Conservation (phyloP, 2,329 filamentous ascomycete genomes). For the Calonectria crousiana region DNA sequence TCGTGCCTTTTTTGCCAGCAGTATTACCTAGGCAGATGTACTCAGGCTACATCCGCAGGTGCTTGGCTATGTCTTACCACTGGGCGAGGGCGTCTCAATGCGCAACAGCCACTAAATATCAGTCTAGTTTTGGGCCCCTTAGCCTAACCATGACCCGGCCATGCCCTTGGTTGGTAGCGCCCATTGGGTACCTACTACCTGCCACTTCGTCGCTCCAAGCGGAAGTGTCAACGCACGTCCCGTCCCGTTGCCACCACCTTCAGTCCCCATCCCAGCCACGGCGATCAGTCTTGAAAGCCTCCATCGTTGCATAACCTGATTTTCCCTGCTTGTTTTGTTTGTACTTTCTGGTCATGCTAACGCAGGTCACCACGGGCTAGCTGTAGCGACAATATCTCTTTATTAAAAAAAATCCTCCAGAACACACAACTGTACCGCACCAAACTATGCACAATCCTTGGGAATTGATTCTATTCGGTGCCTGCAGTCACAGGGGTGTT, state of each 20-base stretch:
- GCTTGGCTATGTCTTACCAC: neutral
- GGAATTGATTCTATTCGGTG: slow-evolving; percentile 16
- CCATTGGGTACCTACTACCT: neutral
- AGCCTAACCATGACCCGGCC: neutral
- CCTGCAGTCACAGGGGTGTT: slow-evolving; percentile 21
- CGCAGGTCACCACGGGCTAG: neutral
- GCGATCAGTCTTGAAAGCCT: neutral
- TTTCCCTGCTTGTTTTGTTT: neutral
- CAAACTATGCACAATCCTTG: neutral
- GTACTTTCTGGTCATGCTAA: neutral
- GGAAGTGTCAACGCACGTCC: slow-evolving; percentile 17
- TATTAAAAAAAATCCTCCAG: neutral
- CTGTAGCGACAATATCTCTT: neutral
- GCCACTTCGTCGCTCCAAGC: neutral
- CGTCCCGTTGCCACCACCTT: slow-evolving; percentile 15
- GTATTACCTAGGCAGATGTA: neutral
- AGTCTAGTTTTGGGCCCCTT: neutral
- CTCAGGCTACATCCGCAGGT: neutral
- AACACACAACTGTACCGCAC: neutral
- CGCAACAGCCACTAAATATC: neutral
- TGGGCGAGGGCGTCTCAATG: neutral
- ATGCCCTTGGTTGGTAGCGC: neutral
- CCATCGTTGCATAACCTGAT: neutral
- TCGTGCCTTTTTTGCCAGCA: neutral
- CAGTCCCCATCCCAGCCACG: neutral